Evolutionary conservation across 257 asterid species (phyloP).

Genomic region (Solanum neorickii): DNA sequence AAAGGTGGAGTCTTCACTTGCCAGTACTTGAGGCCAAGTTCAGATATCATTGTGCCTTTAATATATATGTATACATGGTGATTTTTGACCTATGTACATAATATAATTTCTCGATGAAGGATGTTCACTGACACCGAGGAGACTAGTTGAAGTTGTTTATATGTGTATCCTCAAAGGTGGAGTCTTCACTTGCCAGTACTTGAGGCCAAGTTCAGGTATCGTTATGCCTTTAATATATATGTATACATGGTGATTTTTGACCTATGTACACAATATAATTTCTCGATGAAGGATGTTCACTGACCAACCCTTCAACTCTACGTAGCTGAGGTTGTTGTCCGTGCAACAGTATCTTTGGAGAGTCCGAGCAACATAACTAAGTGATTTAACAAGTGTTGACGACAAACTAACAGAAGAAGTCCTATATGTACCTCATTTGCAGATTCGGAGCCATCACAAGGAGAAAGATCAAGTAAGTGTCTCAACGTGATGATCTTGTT

Average conservation of each 20-base stretch:
- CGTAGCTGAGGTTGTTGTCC: neutral
- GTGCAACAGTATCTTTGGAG: neutral
- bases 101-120: neutral
- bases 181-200: neutral
- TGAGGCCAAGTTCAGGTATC: neutral
- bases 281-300: neutral
- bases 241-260: neutral
- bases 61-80: neutral
- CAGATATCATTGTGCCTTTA: neutral
- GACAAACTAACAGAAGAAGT: neutral
- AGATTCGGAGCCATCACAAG: slow-evolving; percentile 54
- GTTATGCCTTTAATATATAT: neutral
- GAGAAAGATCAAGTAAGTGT: slow-evolving; percentile 71
- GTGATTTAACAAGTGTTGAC: neutral
- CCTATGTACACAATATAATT: neutral
- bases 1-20: neutral
- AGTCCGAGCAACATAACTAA: neutral
- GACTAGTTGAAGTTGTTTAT: neutral
- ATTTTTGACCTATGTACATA: neutral
- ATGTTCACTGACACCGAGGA: neutral
- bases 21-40: neutral
- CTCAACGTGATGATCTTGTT: slow-evolving; percentile 58
- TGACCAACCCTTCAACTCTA: neutral
- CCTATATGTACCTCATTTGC: slow-evolving; percentile 38
- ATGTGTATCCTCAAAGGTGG: neutral